Base-by-base conservation (phyloP, 495 filamentous ascomycete species). In the Penicillium robsamsonii region DNA sequence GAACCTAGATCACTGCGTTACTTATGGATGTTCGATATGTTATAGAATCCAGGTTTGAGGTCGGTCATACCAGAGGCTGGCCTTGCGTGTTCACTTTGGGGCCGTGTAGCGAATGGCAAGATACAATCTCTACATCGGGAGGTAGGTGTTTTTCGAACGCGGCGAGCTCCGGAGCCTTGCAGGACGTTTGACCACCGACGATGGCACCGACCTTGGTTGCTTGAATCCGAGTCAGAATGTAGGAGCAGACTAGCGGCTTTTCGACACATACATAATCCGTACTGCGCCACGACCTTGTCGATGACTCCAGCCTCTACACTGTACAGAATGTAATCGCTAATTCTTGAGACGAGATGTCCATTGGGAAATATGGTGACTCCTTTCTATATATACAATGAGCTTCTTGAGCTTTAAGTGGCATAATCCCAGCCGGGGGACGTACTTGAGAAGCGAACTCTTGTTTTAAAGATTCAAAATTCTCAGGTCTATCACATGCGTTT, bases 241-340 rank as follows among this genome's bases (percentile, higher is more conserved):
- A 11, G 22, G 15, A 40, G 35, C 50, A 60, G 31, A 44, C 43
- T 27, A 52, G 18, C 8, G 41, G 25, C 49, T 48, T 43, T 31
- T 65, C 57, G 46, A 58, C 48, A 73, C 88, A 80, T 89, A 97
- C 92, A 96, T 61, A 91, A 91, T 57, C 91, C 94, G 72, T 89
- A 98, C 56, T 85, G 71, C 44, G 84, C 87, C 53, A 96, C 93
- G 58, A 97, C 87, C 56, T 80, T 82, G 66, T 89, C 88, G 68
- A 98, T 94, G 46, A 84, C 81, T 53, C 92, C 90, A 41, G 94
- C 94, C 73, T 97, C 93, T 69, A 98, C 94, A 72, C 87, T 93
- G 81, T 98, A 98, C 67, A 97, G 87, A 71, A 97, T 97, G 68
- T 89, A 96, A 80, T 96, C 92, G 82, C 92, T 96, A 69, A 85